Conservation (phyloP, 176 grass and related monocot genomes). For the Avena eriantha region DNA sequence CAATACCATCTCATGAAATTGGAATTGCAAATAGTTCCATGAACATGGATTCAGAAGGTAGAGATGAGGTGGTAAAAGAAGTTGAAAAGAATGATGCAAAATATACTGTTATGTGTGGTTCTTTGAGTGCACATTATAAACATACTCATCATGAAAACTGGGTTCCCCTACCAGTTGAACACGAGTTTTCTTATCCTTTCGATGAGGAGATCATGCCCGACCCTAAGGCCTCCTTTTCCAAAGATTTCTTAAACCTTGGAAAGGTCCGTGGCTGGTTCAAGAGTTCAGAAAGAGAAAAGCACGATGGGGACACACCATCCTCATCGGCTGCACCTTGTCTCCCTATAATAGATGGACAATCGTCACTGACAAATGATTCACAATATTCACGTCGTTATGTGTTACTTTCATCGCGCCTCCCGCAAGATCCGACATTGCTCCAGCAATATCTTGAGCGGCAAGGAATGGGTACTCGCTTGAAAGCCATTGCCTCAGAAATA, state of each 20-base stretch:
- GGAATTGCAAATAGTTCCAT: neutral
- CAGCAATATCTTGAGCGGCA: neutral
- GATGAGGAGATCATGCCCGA: neutral
- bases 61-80: neutral
- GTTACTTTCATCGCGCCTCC: neutral
- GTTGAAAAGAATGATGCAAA: no score
- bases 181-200: neutral
- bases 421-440: neutral
- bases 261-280: neutral
- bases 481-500: neutral
- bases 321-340: neutral
- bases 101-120: neutral
- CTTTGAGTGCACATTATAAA: neutral
- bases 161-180: neutral
- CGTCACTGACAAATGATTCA: neutral
- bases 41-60: neutral
- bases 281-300: accelerated
- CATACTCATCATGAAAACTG: neutral
- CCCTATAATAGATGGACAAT: neutral
- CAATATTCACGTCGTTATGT: neutral
- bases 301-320: neutral
- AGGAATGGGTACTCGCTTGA: neutral
- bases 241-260: neutral
- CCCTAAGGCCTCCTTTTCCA: neutral
- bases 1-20: neutral